phyloP scores from a whole-genome alignment of 2,329 filamentous ascomycete genomes.

The Fusarium setosum region DNA sequence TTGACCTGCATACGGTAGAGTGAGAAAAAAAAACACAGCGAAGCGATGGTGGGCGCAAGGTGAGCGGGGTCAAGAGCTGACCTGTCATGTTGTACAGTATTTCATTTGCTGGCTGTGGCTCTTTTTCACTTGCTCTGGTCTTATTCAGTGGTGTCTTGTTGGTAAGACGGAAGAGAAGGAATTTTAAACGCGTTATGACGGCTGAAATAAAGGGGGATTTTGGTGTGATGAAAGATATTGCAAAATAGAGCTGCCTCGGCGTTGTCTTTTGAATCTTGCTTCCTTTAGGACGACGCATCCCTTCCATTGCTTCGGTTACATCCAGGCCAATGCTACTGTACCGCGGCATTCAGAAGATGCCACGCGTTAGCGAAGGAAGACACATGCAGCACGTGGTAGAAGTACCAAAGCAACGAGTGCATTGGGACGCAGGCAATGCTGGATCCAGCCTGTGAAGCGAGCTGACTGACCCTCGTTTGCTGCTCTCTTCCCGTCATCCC shows the following conservation, averaged over 20 bases:
- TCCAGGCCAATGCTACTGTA: neutral
- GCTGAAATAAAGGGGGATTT: constrained; percentile 4
- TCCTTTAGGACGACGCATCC: neutral
- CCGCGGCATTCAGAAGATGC: neutral
- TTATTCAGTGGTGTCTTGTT: constrained; percentile 7
- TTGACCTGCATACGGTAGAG: constrained; percentile 34
- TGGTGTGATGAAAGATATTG: constrained; percentile 13
- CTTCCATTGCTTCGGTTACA: neutral
- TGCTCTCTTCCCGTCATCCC: constrained; percentile 1
- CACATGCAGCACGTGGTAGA: neutral
- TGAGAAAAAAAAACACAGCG: constrained; percentile 10
- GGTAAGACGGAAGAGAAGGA: constrained; percentile 6
- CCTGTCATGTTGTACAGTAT: constrained; percentile 38
- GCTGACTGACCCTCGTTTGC: constrained; percentile 4
- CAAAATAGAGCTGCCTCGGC: constrained; percentile 1
- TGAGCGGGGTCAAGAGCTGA: constrained; percentile 34
- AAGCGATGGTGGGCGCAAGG: constrained; percentile 24
- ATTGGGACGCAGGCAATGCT: neutral
- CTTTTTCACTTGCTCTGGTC: constrained; percentile 6
- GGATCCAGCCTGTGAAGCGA: neutral
- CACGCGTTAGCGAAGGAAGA: neutral
- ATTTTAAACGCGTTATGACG: constrained; percentile 30
- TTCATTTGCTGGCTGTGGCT: constrained; percentile 8
- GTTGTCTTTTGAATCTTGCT: neutral
- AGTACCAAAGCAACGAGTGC: neutral